Percentiles rank a stretch among this genome's conserved stretches.
phyloP scores from a whole-genome alignment of 208 protist genomes.

The Crithidia mellificae region DNA sequence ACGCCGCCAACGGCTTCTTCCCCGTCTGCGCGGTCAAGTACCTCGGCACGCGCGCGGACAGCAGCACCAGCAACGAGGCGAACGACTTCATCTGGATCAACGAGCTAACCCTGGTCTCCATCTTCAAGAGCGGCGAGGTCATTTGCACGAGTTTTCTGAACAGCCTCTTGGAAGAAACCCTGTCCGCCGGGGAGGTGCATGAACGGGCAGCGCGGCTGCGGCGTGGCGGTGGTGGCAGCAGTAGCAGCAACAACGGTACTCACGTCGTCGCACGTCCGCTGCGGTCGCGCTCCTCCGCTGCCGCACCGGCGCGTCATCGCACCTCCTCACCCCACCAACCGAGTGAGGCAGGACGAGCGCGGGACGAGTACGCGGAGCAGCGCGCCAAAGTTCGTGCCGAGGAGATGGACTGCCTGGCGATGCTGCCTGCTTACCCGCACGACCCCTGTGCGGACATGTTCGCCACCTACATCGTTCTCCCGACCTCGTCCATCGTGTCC shows the following conservation, averaged over 20 bases:
- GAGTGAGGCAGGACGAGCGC: neutral
- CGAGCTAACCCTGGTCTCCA: slow-evolving; percentile 65
- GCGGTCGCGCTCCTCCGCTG: slow-evolving; percentile 3
- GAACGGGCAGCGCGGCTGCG: neutral
- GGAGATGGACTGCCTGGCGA: slow-evolving; percentile 20
- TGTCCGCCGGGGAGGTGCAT: slow-evolving; percentile 20
- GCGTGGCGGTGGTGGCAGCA: too few relatives aligned
- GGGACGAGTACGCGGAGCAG: slow-evolving; percentile 19
- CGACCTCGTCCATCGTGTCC: slow-evolving; percentile 55
- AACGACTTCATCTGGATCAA: slow-evolving; percentile 85
- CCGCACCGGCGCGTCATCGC: neutral
- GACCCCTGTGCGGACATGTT: slow-evolving; percentile 50
- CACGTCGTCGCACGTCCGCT: neutral
- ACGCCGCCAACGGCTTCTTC: slow-evolving; percentile 64
- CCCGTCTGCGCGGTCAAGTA: slow-evolving; percentile 57
- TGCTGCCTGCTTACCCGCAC: slow-evolving; percentile 21
- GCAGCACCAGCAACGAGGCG: slow-evolving; percentile 34
- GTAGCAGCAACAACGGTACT: too few relatives aligned
- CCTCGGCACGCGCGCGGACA: slow-evolving; percentile 16
- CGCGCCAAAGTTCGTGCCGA: slow-evolving; percentile 16
- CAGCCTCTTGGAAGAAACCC: slow-evolving; percentile 27
- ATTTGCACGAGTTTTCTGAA: slow-evolving; percentile 67
- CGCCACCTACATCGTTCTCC: slow-evolving; percentile 64
- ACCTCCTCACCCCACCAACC: neutral
- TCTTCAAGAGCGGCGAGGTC: slow-evolving; percentile 67